Percentiles rank a stretch among this genome's conserved stretches.
Evolutionary conservation across 1,284 basidiomycete genomes (phyloP).

Genomic region (Moniliella sp.): DNA sequence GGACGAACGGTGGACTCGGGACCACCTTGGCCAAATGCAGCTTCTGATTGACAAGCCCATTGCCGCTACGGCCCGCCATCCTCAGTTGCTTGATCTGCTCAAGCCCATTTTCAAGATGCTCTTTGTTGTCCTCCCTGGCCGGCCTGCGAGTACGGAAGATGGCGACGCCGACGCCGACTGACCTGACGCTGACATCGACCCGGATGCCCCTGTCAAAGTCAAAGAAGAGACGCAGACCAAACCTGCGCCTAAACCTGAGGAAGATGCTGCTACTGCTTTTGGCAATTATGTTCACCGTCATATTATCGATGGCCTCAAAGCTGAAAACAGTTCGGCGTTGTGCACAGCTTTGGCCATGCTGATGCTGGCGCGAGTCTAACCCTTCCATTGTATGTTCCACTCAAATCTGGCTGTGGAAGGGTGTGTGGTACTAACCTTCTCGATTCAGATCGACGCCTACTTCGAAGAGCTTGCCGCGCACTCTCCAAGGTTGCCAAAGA

Average conservation of each 20-base stretch:
- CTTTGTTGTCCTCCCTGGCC: slow-evolving; percentile 51
- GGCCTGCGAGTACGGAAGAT: slow-evolving; percentile 12
- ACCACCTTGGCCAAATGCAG: slow-evolving; percentile 59
- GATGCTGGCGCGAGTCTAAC: slow-evolving; percentile 61
- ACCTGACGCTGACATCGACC: slow-evolving; percentile 41
- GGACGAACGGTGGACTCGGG: slow-evolving; percentile 57
- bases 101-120: slow-evolving; percentile 55
- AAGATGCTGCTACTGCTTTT: no score
- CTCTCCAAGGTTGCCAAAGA: slow-evolving; percentile 71
- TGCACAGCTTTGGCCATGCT: slow-evolving; percentile 75
- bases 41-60: slow-evolving; percentile 47
- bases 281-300: no score
- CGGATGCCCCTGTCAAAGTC: slow-evolving; percentile 5
- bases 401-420: no score
- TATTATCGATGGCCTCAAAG: no score
- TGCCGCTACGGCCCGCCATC: slow-evolving; percentile 11
- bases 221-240: slow-evolving; percentile 6
- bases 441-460: slow-evolving; percentile 60
- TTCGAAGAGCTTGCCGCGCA: slow-evolving; percentile 54
- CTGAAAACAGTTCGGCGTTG: no score
- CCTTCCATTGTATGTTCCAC: slow-evolving; percentile 42
- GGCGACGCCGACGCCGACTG: slow-evolving; percentile 10
- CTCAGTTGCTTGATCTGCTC: slow-evolving; percentile 16
- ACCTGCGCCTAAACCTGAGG: no score
- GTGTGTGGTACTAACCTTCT: no score